A percentile compares a stretch with the other conserved stretches of the same genome.
phyloP scores from a whole-genome alignment of 2,329 filamentous ascomycete species.

The Neoarthrinium moseri region DNA sequence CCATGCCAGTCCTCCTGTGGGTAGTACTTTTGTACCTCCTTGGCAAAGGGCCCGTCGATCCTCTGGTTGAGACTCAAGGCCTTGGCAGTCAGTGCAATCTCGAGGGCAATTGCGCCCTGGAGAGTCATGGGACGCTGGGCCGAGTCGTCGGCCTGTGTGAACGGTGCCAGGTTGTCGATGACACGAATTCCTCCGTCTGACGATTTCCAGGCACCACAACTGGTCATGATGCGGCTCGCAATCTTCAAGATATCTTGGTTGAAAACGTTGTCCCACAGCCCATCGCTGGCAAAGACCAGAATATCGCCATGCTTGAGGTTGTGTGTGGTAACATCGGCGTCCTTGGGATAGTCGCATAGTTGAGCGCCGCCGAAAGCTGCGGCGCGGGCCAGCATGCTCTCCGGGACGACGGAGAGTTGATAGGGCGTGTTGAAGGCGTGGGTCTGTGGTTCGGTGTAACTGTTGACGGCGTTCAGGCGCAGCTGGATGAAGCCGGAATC shows the following conservation, averaged over 20 bases:
- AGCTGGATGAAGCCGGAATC: slow-evolving; percentile 93
- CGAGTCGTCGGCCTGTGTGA: slow-evolving; percentile 38
- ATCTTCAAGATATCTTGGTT: slow-evolving; percentile 84
- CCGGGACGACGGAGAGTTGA: slow-evolving; percentile 85
- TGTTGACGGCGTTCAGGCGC: slow-evolving; percentile 80
- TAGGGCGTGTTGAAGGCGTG: slow-evolving; percentile 98
- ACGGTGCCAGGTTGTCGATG: slow-evolving; percentile 54
- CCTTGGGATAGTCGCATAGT: slow-evolving; percentile 78
- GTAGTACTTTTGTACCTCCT: slow-evolving; percentile 85
- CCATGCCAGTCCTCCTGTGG: slow-evolving; percentile 85
- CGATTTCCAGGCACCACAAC: slow-evolving; percentile 70
- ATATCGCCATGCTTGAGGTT: slow-evolving; percentile 86
- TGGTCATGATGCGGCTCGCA: slow-evolving; percentile 74
- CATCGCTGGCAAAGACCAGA: slow-evolving; percentile 90
- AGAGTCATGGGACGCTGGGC: slow-evolving; percentile 48
- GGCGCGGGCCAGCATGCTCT: slow-evolving; percentile 74
- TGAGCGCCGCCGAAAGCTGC: slow-evolving; percentile 80
- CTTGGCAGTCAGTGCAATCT: slow-evolving; percentile 81
- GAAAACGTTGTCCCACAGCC: slow-evolving; percentile 93
- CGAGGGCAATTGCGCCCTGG: slow-evolving; percentile 75
- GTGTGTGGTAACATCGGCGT: slow-evolving; percentile 78
- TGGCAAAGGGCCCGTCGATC: slow-evolving; percentile 89
- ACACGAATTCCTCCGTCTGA: slow-evolving; percentile 62
- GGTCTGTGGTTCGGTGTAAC: slow-evolving; percentile 81
- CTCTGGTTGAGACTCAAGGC: slow-evolving; percentile 77